These are phyloP conservation scores for Tricholoma flavovirens DNA, from an alignment of 768 basidiomycete species.

Conservation along the genomic window DNA sequence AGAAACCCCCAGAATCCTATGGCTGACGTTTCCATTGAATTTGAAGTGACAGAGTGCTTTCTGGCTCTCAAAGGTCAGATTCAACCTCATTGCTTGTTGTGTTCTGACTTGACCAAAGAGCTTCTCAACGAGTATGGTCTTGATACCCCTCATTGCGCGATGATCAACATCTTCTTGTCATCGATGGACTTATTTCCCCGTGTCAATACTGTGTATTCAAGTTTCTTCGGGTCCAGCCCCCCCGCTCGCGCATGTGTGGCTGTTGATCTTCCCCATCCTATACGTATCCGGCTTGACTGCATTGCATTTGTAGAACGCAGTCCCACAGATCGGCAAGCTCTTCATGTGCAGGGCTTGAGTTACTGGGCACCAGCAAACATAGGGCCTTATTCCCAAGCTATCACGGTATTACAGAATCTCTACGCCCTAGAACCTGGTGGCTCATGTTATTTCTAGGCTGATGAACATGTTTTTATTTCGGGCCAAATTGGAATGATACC, in stretches of 20 bases:
- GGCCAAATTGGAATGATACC: constrained; percentile 95
- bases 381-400: constrained; percentile 95
- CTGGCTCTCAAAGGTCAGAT: constrained; percentile 50
- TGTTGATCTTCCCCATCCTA: constrained; percentile 55
- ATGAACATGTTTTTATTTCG: constrained; percentile 78
- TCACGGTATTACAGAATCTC: constrained; percentile 49
- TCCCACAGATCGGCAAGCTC: constrained; percentile 50
- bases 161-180: constrained; percentile 79
- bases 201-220: constrained; percentile 74
- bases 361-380: constrained; percentile 99
- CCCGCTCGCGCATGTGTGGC: constrained; percentile 94
- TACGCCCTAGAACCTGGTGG: background rate
- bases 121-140: constrained; percentile 45
- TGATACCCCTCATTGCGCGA: constrained; percentile 53
- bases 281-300: constrained; percentile 69
- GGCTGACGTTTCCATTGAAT: constrained; percentile 44
- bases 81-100: background rate
- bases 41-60: constrained; percentile 73
- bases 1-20: constrained; percentile 6
- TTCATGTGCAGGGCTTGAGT: constrained; percentile 94
- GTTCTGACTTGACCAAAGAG: constrained; percentile 31
- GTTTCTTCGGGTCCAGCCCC: constrained; percentile 86
- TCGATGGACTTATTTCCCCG: constrained; percentile 74
- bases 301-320: constrained; percentile 55
- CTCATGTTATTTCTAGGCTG: constrained; percentile 42